phyloP scores from a whole-genome alignment of 345 rosid species.

The Citrus sinensis region DNA sequence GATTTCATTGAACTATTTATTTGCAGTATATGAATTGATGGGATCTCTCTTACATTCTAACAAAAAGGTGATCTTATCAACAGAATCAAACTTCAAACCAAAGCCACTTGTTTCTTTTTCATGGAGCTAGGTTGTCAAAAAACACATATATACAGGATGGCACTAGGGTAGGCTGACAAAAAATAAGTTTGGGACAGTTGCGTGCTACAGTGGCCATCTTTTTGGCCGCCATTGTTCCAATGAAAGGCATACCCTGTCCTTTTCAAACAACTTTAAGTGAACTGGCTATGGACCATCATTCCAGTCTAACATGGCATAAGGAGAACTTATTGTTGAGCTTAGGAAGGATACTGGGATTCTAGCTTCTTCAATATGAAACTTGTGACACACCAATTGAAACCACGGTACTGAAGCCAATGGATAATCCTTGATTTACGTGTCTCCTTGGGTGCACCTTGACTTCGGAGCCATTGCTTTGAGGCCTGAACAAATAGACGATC shows the following conservation, averaged over 20 bases:
- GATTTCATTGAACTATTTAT: constrained; percentile 6
- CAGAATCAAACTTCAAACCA: constrained; percentile 9
- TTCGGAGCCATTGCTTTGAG: constrained; percentile 66
- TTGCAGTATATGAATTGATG: constrained; percentile 16
- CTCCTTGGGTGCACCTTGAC: constrained; percentile 55
- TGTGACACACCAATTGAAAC: constrained; percentile 73
- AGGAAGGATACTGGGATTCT: constrained; percentile 42
- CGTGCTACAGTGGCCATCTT: constrained; percentile 12
- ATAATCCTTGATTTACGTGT: constrained; percentile 71
- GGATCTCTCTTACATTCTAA: not conserved
- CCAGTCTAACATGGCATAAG: not conserved
- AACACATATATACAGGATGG: constrained; percentile 12
- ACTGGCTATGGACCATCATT: constrained; percentile 8
- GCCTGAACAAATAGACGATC: constrained; percentile 68
- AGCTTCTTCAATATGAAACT: constrained; percentile 52
- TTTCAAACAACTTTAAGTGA: constrained; percentile 7
- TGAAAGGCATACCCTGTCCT: constrained; percentile 16
- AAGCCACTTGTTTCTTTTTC: constrained; percentile 23
- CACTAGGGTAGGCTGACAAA: constrained; percentile 17
- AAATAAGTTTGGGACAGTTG: constrained; percentile 15
- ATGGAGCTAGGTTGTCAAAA: not conserved
- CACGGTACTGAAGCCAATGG: constrained; percentile 90
- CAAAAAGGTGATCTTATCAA: constrained; percentile 10
- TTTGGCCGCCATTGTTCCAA: constrained; percentile 15
- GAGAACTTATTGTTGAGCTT: constrained; percentile 9